Percentiles rank a stretch among this genome's conserved stretches.
Conservation (phyloP, 2,329 filamentous ascomycete species). For the Penicillium sp. region DNA sequence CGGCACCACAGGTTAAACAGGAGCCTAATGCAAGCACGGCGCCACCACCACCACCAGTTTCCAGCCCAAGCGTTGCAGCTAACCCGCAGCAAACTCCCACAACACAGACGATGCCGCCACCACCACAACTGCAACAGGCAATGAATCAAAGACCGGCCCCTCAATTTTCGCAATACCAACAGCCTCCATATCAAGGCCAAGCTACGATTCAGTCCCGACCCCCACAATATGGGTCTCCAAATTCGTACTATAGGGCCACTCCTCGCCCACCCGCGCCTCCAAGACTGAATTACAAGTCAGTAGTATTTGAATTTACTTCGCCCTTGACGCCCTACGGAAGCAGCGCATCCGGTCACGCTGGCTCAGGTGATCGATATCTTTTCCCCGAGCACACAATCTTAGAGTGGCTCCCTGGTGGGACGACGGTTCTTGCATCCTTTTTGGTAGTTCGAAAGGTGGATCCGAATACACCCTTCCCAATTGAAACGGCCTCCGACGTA, state of each 20-base stretch:
- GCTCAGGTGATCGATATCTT: conserved; percentile 53
- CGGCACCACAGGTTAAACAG: conserved; percentile 34
- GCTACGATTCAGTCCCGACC: conserved; percentile 44
- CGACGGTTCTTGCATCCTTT: conserved; percentile 53
- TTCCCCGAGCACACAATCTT: conserved; percentile 56
- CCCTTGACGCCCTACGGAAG: conserved; percentile 48
- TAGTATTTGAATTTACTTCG: conserved; percentile 55
- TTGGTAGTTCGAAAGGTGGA: conserved; percentile 51
- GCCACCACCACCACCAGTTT: conserved; percentile 18
- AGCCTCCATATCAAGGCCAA: conserved; percentile 37
- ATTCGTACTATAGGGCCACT: conserved; percentile 39
- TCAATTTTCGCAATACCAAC: conserved; percentile 37
- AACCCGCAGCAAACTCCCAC: conserved; percentile 29
- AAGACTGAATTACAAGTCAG: conserved; percentile 49
- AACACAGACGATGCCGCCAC: conserved; percentile 29
- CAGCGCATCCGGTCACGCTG: conserved; percentile 45
- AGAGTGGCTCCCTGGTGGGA: conserved; percentile 53
- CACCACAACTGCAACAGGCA: conserved; percentile 26
- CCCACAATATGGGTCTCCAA: conserved; percentile 38
- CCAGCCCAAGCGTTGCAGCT: conserved; percentile 20
- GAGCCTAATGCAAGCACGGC: conserved; percentile 28
- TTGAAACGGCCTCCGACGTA: conserved; percentile 38
- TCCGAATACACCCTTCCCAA: conserved; percentile 43
- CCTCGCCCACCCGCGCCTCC: conserved; percentile 37
- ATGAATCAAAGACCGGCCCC: conserved; percentile 32